Base-by-base conservation (phyloP, 2,329 filamentous ascomycete genomes). In the Hymenoscyphus infarciens region DNA sequence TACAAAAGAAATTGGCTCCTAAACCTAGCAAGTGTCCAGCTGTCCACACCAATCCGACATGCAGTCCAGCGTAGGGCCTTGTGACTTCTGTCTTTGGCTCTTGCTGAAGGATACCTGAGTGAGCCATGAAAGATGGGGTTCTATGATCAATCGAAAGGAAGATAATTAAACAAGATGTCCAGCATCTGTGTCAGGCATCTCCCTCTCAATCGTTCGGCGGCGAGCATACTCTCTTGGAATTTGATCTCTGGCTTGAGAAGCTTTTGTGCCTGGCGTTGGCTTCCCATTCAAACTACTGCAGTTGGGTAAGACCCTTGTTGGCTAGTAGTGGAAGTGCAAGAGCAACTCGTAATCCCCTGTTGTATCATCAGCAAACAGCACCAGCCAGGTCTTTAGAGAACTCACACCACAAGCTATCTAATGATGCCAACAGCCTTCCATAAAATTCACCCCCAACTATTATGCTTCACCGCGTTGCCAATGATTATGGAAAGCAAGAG, bases 281-380 rank as follows among this genome's bases (percentile, higher is more conserved):
- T 66, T 65, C 2, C 58, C 60, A 11, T 61, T 57, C 27, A 61
- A 55, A 31, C 65, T 61, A 13, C 53, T 16, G 56, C 53, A 8
- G 64, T 61, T 3, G 67, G 80, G 81, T 63, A 74, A 83, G 27
- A 81, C 87, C 1, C 78, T 96, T 42, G 76, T 80, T 55, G 81
- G 83, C 5, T 87, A 94, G 68, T 87, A 88, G 60, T 96, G 90
- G 90, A 84, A 87, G 70, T 80, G 63, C 63, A 33, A 62, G 59
- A 16, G 65, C 15, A 38, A 60, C 13, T 39, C 64, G 64, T 49
- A 57, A 38, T 10, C 22, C 53, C 58, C 55, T 45, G 57, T 61
- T 31, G 5, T 31, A 25, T 35, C 19, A 33, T 42, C 16, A 22
- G 33, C 22, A 33, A 29, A 15, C 3, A 8, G 16, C 15, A 58